Base-by-base conservation (phyloP, 495 filamentous ascomycete genomes). In the Cladorrhinum samala region DNA sequence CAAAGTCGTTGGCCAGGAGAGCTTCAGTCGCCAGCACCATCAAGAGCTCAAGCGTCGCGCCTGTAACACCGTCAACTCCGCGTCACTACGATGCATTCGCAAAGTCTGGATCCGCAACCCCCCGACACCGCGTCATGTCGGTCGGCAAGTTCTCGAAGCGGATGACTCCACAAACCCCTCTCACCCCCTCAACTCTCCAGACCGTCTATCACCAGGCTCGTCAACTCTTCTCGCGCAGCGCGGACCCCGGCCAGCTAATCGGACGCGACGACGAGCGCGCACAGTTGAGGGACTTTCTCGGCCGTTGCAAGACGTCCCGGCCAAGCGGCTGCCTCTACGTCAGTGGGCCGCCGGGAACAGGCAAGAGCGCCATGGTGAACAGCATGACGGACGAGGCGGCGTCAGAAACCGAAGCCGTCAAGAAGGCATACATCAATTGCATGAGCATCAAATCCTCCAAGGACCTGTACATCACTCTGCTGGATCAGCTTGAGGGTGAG, bases 331-430 rank as follows among this genome's bases (percentile, higher is more conserved):
- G 91, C 64, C 77, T 95, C 36, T 99, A 99, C 64, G 83, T 99
- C 58, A 96, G 90, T 58, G 93, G 93, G 0, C 93, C 93, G 24
- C 93, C 93, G 2, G 93, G 93, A 1, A 97, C 94, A 3, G 93
- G 93, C 6, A 99, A 99, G 70, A 96, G 91, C 67, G 94, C 93
- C 3, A 81, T 96, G 69, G 81, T 96, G 47, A 80, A 83, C 50
- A 86, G 95, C 59, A 79, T 96, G 24, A 87, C 84, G 46, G 71
- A 78, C 38, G 75, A 83, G 27, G 56, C 84, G 19, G 70, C 54
- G 2, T 68, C 74, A 16, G 72, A 79, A 67, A 37, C 69, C 59
- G 1, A 62, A 3, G 65, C 68, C 9, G 70, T 90, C 46, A 84
- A 81, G 61, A 82, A 81, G 39, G 81, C 83, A 2, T 90, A 91